Evolutionary conservation across 371 early-diverging fungal species (phyloP).

Genomic region (Blyttiomyces sp.): DNA sequence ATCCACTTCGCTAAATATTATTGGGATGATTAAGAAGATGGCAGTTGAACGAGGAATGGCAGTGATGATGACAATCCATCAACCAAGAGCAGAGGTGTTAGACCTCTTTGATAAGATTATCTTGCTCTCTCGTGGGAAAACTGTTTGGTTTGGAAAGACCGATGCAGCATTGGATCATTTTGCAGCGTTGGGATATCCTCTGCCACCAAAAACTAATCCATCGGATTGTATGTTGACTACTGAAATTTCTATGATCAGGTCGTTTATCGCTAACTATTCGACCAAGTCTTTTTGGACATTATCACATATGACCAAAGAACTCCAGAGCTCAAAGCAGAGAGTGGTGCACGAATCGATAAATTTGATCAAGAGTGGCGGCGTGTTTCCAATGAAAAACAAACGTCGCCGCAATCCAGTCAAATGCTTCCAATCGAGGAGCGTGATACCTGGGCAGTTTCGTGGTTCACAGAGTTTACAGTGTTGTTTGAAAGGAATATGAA

Average conservation of each 20-base stretch:
- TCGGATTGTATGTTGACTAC: slow-evolving; percentile 55
- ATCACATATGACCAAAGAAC: slow-evolving; percentile 39
- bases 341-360: slow-evolving; percentile 28
- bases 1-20: slow-evolving; percentile 88
- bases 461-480: slow-evolving; percentile 26
- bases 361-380: too few species aligned
- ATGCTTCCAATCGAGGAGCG: neutral
- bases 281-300: slow-evolving; percentile 37
- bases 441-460: slow-evolving; percentile 20
- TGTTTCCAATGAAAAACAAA: slow-evolving; percentile 7
- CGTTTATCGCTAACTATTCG: slow-evolving; percentile 49
- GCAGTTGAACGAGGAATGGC: slow-evolving; percentile 83
- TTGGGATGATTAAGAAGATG: slow-evolving; percentile 76
- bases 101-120: slow-evolving; percentile 84
- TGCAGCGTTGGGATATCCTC: slow-evolving; percentile 43
- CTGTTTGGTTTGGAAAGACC: slow-evolving; percentile 46
- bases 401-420: slow-evolving; percentile 4
- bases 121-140: slow-evolving; percentile 66
- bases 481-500: slow-evolving; percentile 43
- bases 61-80: slow-evolving; percentile 89
- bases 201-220: slow-evolving; percentile 66
- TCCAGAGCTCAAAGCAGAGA: slow-evolving; percentile 21
- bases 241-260: slow-evolving; percentile 48
- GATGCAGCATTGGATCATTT: slow-evolving; percentile 38
- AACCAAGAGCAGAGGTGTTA: slow-evolving; percentile 91